phyloP scores from a whole-genome alignment of 1,284 basidiomycete genomes.

The Termitomyces sp. region DNA sequence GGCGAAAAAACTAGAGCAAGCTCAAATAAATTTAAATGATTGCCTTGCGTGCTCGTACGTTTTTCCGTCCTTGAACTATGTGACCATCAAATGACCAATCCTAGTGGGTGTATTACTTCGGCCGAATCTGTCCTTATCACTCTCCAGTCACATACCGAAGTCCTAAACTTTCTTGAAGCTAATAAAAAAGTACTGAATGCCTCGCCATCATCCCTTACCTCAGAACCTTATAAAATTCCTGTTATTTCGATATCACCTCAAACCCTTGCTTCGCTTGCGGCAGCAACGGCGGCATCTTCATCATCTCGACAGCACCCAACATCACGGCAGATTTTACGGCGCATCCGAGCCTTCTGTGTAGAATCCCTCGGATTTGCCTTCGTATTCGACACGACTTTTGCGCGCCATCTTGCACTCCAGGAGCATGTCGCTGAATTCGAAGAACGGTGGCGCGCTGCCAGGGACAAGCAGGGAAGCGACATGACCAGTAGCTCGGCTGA shows the following conservation, averaged over 20 bases:
- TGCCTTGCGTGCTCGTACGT: slow-evolving; percentile 86
- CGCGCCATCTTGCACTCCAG: slow-evolving; percentile 79
- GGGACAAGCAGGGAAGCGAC: background rate
- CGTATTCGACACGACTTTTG: slow-evolving; percentile 93
- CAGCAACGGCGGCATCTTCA: slow-evolving; percentile 53
- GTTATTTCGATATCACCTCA: slow-evolving; percentile 91
- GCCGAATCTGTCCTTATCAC: slow-evolving; percentile 97
- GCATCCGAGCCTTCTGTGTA: slow-evolving; percentile 63
- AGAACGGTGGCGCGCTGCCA: slow-evolving; percentile 46
- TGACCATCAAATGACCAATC: slow-evolving; percentile 8
- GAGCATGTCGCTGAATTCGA: slow-evolving; percentile 83
- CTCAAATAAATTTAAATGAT: slow-evolving; percentile 94
- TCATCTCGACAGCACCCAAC: slow-evolving; percentile 41
- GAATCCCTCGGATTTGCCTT: slow-evolving; percentile 63
- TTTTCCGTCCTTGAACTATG: background rate
- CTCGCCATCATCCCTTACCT: slow-evolving; percentile 23
- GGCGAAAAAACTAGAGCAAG: slow-evolving; percentile 74
- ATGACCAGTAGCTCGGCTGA: slow-evolving; percentile 12
- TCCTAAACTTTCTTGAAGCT: slow-evolving; percentile 67
- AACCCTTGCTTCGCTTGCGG: slow-evolving; percentile 84
- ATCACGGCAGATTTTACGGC: slow-evolving; percentile 58
- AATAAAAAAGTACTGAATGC: slow-evolving; percentile 42
- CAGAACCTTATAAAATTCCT: slow-evolving; percentile 48
- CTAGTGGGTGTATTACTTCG: slow-evolving; percentile 94
- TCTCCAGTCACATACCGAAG: slow-evolving; percentile 93